Evolutionary conservation across 345 rosid genomes (phyloP).

Genomic region (Murraya paniculata): DNA sequence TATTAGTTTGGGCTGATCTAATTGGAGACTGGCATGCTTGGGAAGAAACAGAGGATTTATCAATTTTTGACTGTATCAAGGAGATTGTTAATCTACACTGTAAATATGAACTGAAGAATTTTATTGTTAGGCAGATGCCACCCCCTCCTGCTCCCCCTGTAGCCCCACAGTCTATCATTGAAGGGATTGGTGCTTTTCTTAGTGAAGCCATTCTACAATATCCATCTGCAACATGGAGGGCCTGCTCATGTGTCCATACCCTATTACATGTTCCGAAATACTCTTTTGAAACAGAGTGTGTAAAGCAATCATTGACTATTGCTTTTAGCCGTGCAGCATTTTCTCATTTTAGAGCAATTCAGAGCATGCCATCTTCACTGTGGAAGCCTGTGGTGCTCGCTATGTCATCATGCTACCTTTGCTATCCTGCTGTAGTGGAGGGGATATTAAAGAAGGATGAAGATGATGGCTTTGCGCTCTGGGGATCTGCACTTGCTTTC

Average conservation of each 20-base stretch:
- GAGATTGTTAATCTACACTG: conserved; percentile 55
- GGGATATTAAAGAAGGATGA: conserved; percentile 48
- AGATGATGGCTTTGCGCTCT: conserved; percentile 53
- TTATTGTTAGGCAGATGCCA: conserved; percentile 45
- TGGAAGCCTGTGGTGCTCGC: conserved; percentile 82
- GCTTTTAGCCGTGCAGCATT: conserved; percentile 63
- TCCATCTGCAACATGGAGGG: conserved; percentile 77
- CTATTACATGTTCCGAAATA: conserved; percentile 65
- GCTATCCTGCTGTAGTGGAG: conserved; percentile 53
- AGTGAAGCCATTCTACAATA: conserved; percentile 69
- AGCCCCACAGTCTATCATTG: conserved; percentile 58
- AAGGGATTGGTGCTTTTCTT: conserved; percentile 66
- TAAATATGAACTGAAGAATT: conserved; percentile 53
- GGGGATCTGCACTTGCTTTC: conserved; percentile 66
- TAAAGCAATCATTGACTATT: conserved; percentile 46
- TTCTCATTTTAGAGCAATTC: conserved; percentile 54
- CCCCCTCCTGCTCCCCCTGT: conserved; percentile 77
- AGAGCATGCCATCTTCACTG: conserved; percentile 54
- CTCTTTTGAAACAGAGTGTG: conserved; percentile 52
- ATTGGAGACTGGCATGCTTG: conserved; percentile 83
- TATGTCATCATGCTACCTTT: conserved; percentile 73
- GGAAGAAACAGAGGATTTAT: conserved; percentile 87
- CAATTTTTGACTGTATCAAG: conserved; percentile 77
- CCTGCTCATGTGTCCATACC: conserved; percentile 68
- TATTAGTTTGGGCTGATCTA: conserved; percentile 70